A percentile compares a stretch with the other conserved stretches of the same genome.
phyloP scores from a whole-genome alignment of 257 asterid species.

The Solanum boliviense region DNA sequence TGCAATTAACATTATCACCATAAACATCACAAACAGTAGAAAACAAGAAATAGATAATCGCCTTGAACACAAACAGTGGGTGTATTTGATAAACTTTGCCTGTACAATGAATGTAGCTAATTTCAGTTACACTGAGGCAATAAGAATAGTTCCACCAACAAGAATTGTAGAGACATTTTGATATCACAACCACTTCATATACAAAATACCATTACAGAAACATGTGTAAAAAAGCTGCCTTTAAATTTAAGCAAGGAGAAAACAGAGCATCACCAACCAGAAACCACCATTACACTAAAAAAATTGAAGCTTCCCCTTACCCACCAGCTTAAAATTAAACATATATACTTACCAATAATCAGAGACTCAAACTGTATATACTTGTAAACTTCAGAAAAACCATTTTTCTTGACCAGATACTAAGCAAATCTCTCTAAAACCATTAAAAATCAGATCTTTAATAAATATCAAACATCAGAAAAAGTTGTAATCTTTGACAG shows the following conservation, averaged over 20 bases:
- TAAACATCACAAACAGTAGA: neutral
- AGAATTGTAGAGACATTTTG: neutral
- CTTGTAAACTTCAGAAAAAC: neutral
- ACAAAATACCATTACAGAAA: neutral
- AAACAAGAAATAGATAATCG: neutral
- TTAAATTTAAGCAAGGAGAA: slow-evolving; percentile 16
- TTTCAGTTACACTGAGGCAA: neutral
- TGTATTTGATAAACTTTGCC: neutral
- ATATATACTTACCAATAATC: neutral
- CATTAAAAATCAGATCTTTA: neutral
- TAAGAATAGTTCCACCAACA: neutral
- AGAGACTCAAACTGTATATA: neutral
- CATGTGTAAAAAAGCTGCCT: slow-evolving; percentile 10
- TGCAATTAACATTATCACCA: neutral
- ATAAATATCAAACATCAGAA: neutral
- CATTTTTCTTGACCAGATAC: neutral
- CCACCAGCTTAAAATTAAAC: neutral
- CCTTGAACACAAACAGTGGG: neutral
- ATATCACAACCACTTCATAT: slow-evolving; percentile 6
- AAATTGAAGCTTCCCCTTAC: neutral
- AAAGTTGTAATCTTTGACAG: neutral
- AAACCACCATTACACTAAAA: slow-evolving; percentile 8
- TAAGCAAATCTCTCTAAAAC: neutral
- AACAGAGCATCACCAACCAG: slow-evolving; percentile 18
- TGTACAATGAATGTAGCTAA: neutral